Base-by-base conservation (phyloP, 352 stramenopile genomes). In the Phytophthora boehmeriae region DNA sequence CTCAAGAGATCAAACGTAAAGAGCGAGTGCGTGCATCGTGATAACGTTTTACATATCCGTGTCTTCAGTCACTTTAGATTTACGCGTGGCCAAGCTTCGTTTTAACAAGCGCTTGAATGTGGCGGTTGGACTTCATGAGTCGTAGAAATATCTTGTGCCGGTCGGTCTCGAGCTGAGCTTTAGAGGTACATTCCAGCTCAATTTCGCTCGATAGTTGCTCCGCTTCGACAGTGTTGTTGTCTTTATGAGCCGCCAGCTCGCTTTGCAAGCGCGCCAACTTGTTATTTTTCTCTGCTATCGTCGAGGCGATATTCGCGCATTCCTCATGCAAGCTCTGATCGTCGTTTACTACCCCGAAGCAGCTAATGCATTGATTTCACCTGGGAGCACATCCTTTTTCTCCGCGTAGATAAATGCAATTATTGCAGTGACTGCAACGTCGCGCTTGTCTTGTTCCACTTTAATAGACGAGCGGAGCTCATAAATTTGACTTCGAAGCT, bases 361-460 rank as follows among this genome's bases (percentile, higher is more conserved):
- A 9, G 42, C 23, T 20, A 32, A 32, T 20, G 42, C 23, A 34
- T 48, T 17, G 10, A 48, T 58, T 64, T 63, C 62, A 71, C 35
- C 60, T 56, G 9, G 16, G 0, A 48, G 22, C 8, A 3, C 42
- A 34, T 48, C 42, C 8, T 32, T 16, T 16, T 32, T 48, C 8
- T 34, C 42, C 16, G 25, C 42, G 9, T 34, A 48, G 19, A 2
- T 17, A 32, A 59, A 51, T 16, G 61, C 66, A 48, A 75, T 75
- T 2, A 88, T 49, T 59, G 74, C 62, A 2, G 80, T 76, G 8
- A 84, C 54, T 25, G 68, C 71, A 17, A 71, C 65, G 58, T 88
- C 72, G 48, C 66, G 66, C n/a, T 71, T 74, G 32, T 28, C 60
- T 28, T 73, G 73, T 28, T 85, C 69, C 4, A 46, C 28, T 43